A percentile compares a stretch with the other conserved stretches of the same genome.
phyloP scores from a whole-genome alignment of 1,139 yeast genomes.

The Suzukiozyma palmioleophila region DNA sequence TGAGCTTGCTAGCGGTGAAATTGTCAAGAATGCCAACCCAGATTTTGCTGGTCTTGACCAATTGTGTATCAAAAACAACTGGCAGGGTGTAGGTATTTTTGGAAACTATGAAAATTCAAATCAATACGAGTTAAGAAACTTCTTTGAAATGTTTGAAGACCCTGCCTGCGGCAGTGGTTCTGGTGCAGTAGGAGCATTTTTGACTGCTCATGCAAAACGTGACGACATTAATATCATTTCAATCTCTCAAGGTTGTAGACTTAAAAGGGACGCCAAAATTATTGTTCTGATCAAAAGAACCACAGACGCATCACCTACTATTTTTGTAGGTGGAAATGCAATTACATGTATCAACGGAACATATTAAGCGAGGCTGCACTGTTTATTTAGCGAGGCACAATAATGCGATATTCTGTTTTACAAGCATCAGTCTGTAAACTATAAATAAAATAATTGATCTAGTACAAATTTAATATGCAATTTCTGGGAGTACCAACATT shows the following conservation, averaged over 20 bases:
- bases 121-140: slow-evolving; percentile 31
- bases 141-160: slow-evolving; percentile 42
- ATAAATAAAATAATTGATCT: too few species aligned
- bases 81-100: slow-evolving; percentile 33
- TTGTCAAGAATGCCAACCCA: slow-evolving; percentile 26
- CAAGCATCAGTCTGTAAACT: too few species aligned
- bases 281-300: slow-evolving; percentile 14
- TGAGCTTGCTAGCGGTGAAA: slow-evolving; percentile 21
- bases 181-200: slow-evolving; percentile 29
- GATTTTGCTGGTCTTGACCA: slow-evolving; percentile 18
- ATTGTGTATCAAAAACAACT: slow-evolving; percentile 15
- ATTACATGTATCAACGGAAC: slow-evolving; percentile 28
- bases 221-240: slow-evolving; percentile 1
- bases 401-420: too few species aligned
- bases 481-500: too few species aligned
- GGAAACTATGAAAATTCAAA: slow-evolving; percentile 22
- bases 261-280: slow-evolving; percentile 30
- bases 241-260: slow-evolving; percentile 31
- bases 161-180: slow-evolving; percentile 54
- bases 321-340: slow-evolving; percentile 25
- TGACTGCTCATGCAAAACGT: slow-evolving; percentile 5
- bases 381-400: too few species aligned
- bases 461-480: too few species aligned
- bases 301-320: slow-evolving; percentile 15
- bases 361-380: slow-evolving; percentile 2